Percentiles rank a stretch among this genome's conserved stretches.
Conservation (phyloP, 2,329 filamentous ascomycete species). For the Colletotrichum somersetense region DNA sequence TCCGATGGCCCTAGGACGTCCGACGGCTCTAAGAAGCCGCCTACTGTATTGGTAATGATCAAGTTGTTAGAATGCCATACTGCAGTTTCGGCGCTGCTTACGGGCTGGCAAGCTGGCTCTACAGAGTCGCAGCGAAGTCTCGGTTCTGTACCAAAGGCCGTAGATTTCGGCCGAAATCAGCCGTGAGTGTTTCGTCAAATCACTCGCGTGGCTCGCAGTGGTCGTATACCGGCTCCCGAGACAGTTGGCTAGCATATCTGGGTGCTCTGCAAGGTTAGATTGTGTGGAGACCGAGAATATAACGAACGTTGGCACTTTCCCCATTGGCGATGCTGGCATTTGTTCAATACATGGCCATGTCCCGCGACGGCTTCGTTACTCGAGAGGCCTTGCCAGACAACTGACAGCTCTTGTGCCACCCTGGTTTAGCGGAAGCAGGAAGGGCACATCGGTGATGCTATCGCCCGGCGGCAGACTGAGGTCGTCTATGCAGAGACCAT, state of each 20-base stretch:
- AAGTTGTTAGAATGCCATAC: background rate
- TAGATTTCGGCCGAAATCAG: constrained; percentile 22
- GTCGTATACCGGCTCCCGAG: background rate
- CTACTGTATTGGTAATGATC: background rate
- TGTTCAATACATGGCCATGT: background rate
- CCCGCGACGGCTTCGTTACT: background rate
- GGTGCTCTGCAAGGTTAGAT: background rate
- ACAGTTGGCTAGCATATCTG: background rate
- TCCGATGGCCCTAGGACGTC: background rate
- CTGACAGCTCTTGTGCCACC: constrained; percentile 1
- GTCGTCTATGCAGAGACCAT: background rate
- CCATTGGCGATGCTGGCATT: constrained; percentile 1
- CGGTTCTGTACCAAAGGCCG: background rate
- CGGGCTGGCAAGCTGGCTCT: background rate
- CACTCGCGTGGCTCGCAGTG: constrained; percentile 16
- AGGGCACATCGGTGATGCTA: constrained; percentile 30
- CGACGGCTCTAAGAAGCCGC: background rate
- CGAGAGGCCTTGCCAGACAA: background rate
- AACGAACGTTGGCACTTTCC: constrained; percentile 21
- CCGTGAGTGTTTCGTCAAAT: constrained; percentile 11
- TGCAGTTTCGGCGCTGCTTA: background rate
- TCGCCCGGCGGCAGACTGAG: background rate
- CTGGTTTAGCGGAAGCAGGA: constrained; percentile 8
- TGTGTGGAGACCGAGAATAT: background rate
- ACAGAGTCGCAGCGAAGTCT: background rate